A percentile compares a stretch with the other conserved stretches of the same genome.
These are phyloP conservation scores for Neocucurbitaria cava DNA, from an alignment of 2,329 filamentous ascomycete species.

Conservation along the genomic window DNA sequence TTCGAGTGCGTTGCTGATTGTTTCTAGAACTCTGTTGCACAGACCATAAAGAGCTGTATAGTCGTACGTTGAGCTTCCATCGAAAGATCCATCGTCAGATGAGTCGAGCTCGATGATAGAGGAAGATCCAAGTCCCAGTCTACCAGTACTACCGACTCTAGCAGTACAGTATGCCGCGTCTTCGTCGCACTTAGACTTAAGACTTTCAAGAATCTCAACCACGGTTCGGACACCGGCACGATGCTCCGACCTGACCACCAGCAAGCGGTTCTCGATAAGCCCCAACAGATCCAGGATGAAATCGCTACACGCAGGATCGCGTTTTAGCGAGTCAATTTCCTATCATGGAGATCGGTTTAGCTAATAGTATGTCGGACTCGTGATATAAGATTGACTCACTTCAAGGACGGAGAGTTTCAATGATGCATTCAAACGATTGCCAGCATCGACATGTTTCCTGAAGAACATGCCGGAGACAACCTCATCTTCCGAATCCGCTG, in stretches of 20 bases:
- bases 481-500: not conserved
- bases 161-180: not conserved
- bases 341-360: no score
- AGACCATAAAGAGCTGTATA: not conserved
- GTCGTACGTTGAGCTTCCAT: not conserved
- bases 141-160: not conserved
- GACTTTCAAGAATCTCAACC: not conserved
- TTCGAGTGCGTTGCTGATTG: not conserved
- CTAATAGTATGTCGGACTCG: not conserved
- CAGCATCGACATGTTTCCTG: not conserved
- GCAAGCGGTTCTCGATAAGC: not conserved
- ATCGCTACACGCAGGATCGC: not conserved
- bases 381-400: not conserved
- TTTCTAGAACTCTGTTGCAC: not conserved
- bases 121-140: not conserved
- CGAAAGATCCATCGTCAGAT: not conserved
- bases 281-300: not conserved
- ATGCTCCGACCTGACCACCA: not conserved
- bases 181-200: not conserved
- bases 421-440: not conserved
- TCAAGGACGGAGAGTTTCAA: not conserved
- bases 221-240: not conserved
- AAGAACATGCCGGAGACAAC: not conserved
- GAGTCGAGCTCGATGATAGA: not conserved
- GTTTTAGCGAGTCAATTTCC: not conserved